Base-by-base conservation (phyloP, 768 basidiomycete genomes). In the Phlebiopsis flavidoalba region DNA sequence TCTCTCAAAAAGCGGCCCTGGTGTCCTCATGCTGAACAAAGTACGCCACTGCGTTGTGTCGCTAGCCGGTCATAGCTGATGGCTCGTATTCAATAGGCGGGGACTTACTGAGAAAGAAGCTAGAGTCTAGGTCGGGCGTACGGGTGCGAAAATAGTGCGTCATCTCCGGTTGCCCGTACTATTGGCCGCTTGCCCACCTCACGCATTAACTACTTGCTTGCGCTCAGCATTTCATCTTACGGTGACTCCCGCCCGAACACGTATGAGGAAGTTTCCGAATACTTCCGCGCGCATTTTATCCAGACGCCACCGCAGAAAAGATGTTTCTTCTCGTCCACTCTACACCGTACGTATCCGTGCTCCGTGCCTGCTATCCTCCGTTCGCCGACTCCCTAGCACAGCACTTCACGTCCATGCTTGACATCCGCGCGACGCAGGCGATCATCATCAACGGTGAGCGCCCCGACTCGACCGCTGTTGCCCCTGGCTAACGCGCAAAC, bases 261-360 rank as follows among this genome's bases (percentile, higher is more conserved):
- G 66, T 91, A 86, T 67, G 88, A 92, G 60, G 84, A 86, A 5
- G 89, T 91, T 21, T 84, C 91, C 47, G 85, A 88, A 68, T 93
- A 93, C 74, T 93, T 94, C 82, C 87, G 89, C 10, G 87, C 89
- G 37, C 92, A 93, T 66, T 94, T 94, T 75, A 75, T 90, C 61
- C 90, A 93, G 71, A 86, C 89, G 17, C n/a, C 90, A 92, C 70
- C 77, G 85, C 66, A 81, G 82, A 64, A 93, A 90, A 61, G 91
- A 92, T 64, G 86, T 91, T 66, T 87, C 88, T 65, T 81, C 85
- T 46, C 83, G 91, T 54, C 88, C 89, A n/a, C 74, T 93, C 2
- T 93, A 91, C 69, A 56, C 68, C 47, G 71, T 72, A 51, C 61
- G 71, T 66, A 22, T 45, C 47, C 40, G 21, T 31, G 46, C 24